Base-by-base conservation (phyloP, 495 filamentous ascomycete species). In the Bathelium albidoporum region DNA sequence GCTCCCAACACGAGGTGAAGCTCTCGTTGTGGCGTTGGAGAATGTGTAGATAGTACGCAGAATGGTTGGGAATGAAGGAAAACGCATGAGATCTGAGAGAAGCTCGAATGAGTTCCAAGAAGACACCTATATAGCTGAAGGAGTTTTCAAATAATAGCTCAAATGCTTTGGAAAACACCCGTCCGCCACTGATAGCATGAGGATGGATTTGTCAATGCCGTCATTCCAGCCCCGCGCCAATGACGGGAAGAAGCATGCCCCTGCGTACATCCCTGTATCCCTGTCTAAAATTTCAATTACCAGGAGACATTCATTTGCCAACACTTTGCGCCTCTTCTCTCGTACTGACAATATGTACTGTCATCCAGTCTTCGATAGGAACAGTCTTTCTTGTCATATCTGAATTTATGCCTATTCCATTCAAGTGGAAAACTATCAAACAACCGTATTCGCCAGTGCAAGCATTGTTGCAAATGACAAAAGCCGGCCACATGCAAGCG, bases 41-140 rank as follows among this genome's bases (percentile, higher is more conserved):
- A 75, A 68, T 60, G 74, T 70, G 70, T 78, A 70, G 67, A 88
- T 70, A 28, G 78, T 79, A 68, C 82, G 83, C 65, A 86, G 66
- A 67, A 82, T 58, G 36, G 75, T 75, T 63, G 78, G 73, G 65
- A 84, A 69, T 53, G 74, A 76, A 20, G 75, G 76, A 61, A 80
- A 74, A 75, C 83, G 82, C 86, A 89, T 88, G 22, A 55, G 49
- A 20, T 12, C 22, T 49, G 44, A 49, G 1, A 12, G n/a, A 20
- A 5, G 22, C 22, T 63, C 28, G 61, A 60, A 45, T 60, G 26
- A 12, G 28, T 43, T 7, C 22, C 34, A 1, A 59, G 65, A 32
- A 39, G 53, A 52, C 11, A 52, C 31, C 39, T n/a, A 32, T 14
- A 31, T 32, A 28, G 44, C 34, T 45, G 39, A 24, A 62, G 39